Conservation (phyloP, 2,329 filamentous ascomycete genomes). For the Dothideomycetidae sp. region DNA sequence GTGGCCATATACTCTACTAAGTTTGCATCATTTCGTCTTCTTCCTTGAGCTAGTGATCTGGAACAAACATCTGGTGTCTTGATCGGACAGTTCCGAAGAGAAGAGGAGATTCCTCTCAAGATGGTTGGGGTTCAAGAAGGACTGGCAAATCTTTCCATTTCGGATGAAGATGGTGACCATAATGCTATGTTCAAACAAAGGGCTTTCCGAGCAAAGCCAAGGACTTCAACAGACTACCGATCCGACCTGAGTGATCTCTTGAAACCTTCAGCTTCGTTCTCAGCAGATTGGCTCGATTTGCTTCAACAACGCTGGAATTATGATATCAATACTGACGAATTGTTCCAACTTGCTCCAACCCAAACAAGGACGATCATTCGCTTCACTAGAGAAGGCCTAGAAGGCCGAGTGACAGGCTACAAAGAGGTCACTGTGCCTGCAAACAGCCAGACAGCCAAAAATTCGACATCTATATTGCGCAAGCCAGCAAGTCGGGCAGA, state of each 20-base stretch:
- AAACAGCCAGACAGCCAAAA: conserved; percentile 81
- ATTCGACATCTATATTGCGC: conserved; percentile 75
- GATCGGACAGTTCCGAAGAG: no score
- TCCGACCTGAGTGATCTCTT: conserved; percentile 38
- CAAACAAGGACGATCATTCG: conserved; percentile 91
- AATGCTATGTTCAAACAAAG: no score
- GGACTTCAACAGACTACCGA: neutral
- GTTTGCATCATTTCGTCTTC: no score
- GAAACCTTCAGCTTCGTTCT: conserved; percentile 65
- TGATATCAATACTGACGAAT: conserved; percentile 62
- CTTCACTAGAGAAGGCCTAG: conserved; percentile 79
- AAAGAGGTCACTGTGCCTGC: conserved; percentile 86
- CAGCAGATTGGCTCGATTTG: conserved; percentile 70
- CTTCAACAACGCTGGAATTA: conserved; percentile 85
- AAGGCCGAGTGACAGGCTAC: conserved; percentile 86
- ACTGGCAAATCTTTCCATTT: no score
- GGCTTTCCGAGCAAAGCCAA: no score
- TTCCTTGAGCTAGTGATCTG: no score
- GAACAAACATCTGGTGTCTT: no score
- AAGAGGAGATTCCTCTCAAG: no score
- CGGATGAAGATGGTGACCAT: no score
- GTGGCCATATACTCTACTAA: no score
- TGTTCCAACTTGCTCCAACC: conserved; percentile 77
- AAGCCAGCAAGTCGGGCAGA: conserved; percentile 79
- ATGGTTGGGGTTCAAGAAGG: no score